phyloP scores from a whole-genome alignment of 495 filamentous ascomycete genomes.

The Tetracladium setigerum region DNA sequence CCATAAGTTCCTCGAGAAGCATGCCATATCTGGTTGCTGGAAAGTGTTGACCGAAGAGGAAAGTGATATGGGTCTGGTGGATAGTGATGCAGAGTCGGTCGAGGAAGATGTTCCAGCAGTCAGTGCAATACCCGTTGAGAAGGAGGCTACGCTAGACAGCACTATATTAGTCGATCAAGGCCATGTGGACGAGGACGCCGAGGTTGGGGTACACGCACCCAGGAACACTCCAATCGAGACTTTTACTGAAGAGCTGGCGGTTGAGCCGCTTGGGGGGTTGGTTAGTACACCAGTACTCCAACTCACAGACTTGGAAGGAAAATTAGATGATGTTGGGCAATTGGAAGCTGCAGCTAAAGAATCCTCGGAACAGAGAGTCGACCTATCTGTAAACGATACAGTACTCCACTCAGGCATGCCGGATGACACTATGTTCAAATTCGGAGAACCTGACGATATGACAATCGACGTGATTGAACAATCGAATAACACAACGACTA shows the following conservation, averaged over 20 bases:
- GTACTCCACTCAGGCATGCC: neutral
- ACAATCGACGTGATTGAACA: neutral
- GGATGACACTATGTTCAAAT: neutral
- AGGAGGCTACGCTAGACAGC: neutral
- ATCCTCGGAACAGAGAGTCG: neutral
- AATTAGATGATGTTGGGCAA: neutral
- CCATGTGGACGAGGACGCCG: neutral
- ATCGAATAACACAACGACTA: neutral
- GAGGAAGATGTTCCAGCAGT: neutral
- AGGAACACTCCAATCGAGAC: neutral
- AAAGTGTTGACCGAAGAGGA: conserved; percentile 4
- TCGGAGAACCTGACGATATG: neutral
- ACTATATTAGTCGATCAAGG: neutral
- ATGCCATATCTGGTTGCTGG: conserved; percentile 5
- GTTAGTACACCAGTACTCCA: too few relatives aligned
- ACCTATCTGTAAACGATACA: neutral
- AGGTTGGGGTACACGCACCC: neutral
- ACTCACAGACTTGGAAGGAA: too few relatives aligned
- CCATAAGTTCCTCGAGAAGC: conserved; percentile 6
- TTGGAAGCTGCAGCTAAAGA: too few relatives aligned
- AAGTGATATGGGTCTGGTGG: neutral
- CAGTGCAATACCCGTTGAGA: neutral
- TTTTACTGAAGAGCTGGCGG: neutral
- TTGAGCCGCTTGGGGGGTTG: too few relatives aligned
- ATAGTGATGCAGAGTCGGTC: neutral